Base-by-base conservation (phyloP, 306 rosid genomes). In the Trichosanthes cucumerina region DNA sequence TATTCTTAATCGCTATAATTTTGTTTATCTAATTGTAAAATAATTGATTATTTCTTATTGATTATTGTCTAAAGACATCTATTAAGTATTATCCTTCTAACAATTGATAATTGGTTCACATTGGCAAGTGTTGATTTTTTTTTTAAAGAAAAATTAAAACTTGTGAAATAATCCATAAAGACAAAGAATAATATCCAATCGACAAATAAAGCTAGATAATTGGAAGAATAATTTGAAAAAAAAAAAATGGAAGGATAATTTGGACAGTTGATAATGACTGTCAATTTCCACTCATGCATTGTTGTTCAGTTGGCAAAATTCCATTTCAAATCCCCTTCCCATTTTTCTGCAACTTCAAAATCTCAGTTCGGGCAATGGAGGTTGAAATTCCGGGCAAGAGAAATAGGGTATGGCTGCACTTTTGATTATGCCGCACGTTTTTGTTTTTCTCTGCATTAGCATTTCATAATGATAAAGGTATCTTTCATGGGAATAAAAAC, bases 401-500 rank as follows among this genome's bases (percentile, higher is more conserved):
- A 34, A 36, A 44, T 43, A 24, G 56, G 54, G 54, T 43, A 70
- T 70, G 76, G 34, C 54, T 21, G 19, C 33, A 60, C 19, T 41
- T 69, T 41, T 69, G 75, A 69, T 69, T 69, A 9, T 11, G 75
- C 75, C 50, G 33, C 54, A 70, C 76, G 76, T 70, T 70, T 69
- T 43, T 14, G 56, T 43, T 70, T 70, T 10, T 21, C 75, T 43
- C 53, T 43, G 75, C 52, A 69, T 69, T 69, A 39, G 4, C 34
- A 43, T 70, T 70, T 21, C 76, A 70, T 70, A 41, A 44, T 21
- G 36, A 70, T 70, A 70, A 43, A 70, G 76, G 76, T 70, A 43
- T 7, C 54, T 70, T 70, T 44, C 76, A 70, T 43, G 76, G 76
- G 76, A 43, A 71, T 71, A 23, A 46, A 71, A 71, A 71, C 76